These are phyloP conservation scores for Physaria fendleri DNA, from an alignment of 345 rosid species.

Conservation along the genomic window DNA sequence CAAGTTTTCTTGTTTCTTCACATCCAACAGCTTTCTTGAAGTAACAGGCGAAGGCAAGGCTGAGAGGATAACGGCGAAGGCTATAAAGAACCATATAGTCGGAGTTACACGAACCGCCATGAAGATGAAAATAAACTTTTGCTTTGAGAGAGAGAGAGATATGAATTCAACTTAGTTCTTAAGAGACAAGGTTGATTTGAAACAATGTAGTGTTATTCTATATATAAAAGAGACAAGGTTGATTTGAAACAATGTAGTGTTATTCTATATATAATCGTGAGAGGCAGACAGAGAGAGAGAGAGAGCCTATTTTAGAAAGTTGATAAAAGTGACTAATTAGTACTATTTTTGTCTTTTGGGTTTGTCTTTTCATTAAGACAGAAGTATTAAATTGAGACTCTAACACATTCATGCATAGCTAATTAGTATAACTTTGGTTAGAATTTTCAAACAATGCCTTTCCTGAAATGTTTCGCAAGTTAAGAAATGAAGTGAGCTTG, in stretches of 20 bases:
- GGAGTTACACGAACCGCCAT: slow-evolving; percentile 43
- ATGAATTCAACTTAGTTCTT: background rate
- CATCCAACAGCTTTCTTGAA: slow-evolving; percentile 42
- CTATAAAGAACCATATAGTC: slow-evolving; percentile 10
- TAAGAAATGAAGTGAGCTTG: background rate
- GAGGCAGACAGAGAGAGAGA: slow-evolving; percentile 9
- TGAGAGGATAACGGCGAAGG: slow-evolving; percentile 33
- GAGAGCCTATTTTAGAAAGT: slow-evolving; percentile 6
- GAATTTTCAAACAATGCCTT: slow-evolving; percentile 15
- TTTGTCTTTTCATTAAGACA: background rate
- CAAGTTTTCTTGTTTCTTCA: background rate
- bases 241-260: background rate
- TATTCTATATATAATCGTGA: slow-evolving; percentile 11
- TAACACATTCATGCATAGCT: slow-evolving; percentile 22
- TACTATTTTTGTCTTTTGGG: slow-evolving; percentile 15
- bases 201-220: background rate
- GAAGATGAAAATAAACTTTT: background rate
- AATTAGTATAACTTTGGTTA: background rate
- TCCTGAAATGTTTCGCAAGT: slow-evolving; percentile 7
- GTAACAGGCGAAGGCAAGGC: slow-evolving; percentile 28
- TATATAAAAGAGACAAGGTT: slow-evolving; percentile 13
- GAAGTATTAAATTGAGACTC: slow-evolving; percentile 10
- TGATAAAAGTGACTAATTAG: slow-evolving; percentile 14
- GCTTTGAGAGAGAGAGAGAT: background rate
- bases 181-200: background rate